Percentiles rank a stretch among this genome's conserved stretches.
Evolutionary conservation across 345 rosid species (phyloP).

Genomic region (Draba incana): DNA sequence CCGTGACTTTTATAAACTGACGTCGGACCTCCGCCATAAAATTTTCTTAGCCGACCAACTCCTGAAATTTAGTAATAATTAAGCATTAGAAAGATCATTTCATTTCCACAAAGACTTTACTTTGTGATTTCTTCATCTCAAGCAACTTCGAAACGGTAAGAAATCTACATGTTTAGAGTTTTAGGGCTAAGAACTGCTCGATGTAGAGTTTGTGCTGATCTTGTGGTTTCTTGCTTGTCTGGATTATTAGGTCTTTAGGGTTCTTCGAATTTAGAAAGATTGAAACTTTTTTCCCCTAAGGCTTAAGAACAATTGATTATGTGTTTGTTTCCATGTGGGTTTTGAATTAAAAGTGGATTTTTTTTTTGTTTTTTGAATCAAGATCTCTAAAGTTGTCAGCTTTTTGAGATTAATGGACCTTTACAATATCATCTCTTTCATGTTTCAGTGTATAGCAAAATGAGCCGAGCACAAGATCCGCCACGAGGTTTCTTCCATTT

Average conservation of each 20-base stretch:
- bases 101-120: neutral
- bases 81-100: conserved; percentile 6
- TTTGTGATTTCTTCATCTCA: conserved; percentile 21
- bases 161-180: conserved; percentile 2
- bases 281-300: neutral
- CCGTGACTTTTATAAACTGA: conserved; percentile 13
- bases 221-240: neutral
- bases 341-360: neutral
- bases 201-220: conserved; percentile 21
- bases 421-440: conserved; percentile 7
- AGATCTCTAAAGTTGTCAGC: conserved; percentile 31
- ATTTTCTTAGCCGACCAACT: conserved; percentile 11
- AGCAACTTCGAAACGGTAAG: conserved; percentile 30
- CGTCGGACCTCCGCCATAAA: conserved; percentile 26
- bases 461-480: conserved; percentile 87
- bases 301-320: conserved; percentile 10
- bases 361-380: conserved; percentile 1
- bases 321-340: conserved; percentile 21
- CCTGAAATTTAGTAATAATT: neutral
- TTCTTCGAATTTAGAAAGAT: conserved; percentile 1
- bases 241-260: conserved; percentile 1
- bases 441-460: conserved; percentile 37
- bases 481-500: conserved; percentile 73
- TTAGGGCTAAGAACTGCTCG: conserved; percentile 11
- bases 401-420: conserved; percentile 11